Conservation (phyloP, 2,329 filamentous ascomycete species). For the Huntiella bhutanensis region DNA sequence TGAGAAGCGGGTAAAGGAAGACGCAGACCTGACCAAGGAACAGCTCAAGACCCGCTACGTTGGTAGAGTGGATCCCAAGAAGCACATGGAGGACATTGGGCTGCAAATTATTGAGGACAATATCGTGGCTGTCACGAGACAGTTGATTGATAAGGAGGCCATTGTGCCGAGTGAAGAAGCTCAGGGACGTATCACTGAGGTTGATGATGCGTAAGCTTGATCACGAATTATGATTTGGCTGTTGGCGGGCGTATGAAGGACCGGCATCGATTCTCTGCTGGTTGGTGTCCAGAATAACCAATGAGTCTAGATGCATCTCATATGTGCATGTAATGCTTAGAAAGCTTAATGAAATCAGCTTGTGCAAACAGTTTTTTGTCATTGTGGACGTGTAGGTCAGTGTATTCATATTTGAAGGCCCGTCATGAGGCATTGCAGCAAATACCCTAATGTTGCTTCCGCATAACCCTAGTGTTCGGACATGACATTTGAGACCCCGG, state of each 20-base stretch:
- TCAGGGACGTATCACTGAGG: conserved; percentile 38
- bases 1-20: conserved; percentile 96
- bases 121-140: conserved; percentile 91
- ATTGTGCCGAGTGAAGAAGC: conserved; percentile 60
- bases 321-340: conserved; percentile 1
- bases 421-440: too few species aligned
- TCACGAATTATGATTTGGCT: conserved; percentile 16
- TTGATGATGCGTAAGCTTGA: conserved; percentile 43
- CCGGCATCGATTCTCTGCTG: not conserved
- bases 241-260: not conserved
- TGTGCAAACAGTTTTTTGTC: not conserved
- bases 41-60: conserved; percentile 98
- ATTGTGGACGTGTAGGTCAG: too few species aligned
- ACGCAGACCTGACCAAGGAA: conserved; percentile 91
- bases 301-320: not conserved
- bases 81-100: conserved; percentile 92
- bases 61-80: conserved; percentile 97
- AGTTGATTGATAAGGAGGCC: conserved; percentile 99
- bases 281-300: not conserved
- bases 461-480: too few species aligned
- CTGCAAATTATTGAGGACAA: conserved; percentile 98
- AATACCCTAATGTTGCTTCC: too few species aligned
- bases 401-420: too few species aligned
- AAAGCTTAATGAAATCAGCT: conserved; percentile 3
- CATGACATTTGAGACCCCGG: too few species aligned